A percentile compares a stretch with the other conserved stretches of the same genome.
These are phyloP conservation scores for Pisolithus orientalis DNA, from an alignment of 768 basidiomycete genomes.

Conservation along the genomic window DNA sequence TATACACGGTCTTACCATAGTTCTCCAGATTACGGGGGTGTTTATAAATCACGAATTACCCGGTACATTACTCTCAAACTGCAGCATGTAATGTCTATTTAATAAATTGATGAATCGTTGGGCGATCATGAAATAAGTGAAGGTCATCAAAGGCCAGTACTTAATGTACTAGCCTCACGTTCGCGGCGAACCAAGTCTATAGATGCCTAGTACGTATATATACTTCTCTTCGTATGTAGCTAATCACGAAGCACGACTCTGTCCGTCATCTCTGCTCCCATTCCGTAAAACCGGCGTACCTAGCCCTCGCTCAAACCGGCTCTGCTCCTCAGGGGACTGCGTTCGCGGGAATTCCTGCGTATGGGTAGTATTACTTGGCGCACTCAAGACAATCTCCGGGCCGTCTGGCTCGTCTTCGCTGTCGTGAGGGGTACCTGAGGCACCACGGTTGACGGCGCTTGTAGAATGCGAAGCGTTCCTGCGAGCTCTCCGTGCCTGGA, in stretches of 20 bases:
- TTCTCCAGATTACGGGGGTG: background rate
- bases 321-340: constrained; percentile 37
- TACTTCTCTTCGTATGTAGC: background rate
- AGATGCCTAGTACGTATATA: background rate
- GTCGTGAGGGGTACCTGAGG: constrained; percentile 27
- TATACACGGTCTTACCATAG: background rate
- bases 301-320: constrained; percentile 56
- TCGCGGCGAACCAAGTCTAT: background rate
- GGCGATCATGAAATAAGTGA: background rate
- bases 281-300: constrained; percentile 57
- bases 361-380: constrained; percentile 8
- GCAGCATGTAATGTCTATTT: no score
- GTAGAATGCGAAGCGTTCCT: constrained; percentile 33
- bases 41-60: no score
- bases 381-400: constrained; percentile 41
- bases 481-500: constrained; percentile 71
- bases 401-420: constrained; percentile 36
- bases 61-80: no score
- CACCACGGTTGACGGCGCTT: constrained; percentile 16
- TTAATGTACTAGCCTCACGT: background rate
- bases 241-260: constrained; percentile 2
- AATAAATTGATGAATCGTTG: no score
- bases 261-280: constrained; percentile 29
- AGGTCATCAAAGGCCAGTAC: background rate
- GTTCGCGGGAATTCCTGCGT: constrained; percentile 16